Conservation (phyloP, 768 basidiomycete genomes). For the Russula sp. region DNA sequence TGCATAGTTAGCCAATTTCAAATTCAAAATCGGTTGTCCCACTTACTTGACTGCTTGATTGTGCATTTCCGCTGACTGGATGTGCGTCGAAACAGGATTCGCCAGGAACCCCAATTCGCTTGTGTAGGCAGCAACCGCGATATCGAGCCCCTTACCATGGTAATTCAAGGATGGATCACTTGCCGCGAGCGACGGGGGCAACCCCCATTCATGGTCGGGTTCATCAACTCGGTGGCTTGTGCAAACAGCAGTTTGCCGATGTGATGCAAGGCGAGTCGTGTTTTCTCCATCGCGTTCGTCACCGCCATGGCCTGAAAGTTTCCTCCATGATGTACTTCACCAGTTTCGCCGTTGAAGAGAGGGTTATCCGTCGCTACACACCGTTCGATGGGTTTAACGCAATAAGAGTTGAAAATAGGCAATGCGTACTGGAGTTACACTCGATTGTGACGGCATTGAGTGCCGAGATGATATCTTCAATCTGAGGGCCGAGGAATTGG, state of each 20-base stretch:
- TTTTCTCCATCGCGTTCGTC: conserved; percentile 86
- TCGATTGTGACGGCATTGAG: conserved; percentile 64
- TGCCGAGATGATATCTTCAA: conserved; percentile 73
- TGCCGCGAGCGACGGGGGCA: conserved; percentile 76
- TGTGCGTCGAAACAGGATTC: conserved; percentile 81
- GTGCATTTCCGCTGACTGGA: conserved; percentile 89
- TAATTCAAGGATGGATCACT: conserved; percentile 80
- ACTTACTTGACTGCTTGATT: conserved; percentile 88
- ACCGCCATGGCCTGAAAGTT: conserved; percentile 90
- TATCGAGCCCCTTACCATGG: conserved; percentile 81
- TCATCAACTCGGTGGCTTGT: conserved; percentile 66
- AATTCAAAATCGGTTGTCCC: not conserved
- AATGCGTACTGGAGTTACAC: conserved; percentile 71
- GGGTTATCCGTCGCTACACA: conserved; percentile 80
- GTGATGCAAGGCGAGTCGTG: conserved; percentile 57
- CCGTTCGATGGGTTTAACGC: not conserved
- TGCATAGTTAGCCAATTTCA: conserved; percentile 19
- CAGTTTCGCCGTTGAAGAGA: conserved; percentile 65
- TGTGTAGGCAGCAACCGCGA: conserved; percentile 77
- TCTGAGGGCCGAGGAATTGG: conserved; percentile 83
- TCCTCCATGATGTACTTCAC: conserved; percentile 75
- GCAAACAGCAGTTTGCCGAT: conserved; percentile 52
- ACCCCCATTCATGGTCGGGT: conserved; percentile 79
- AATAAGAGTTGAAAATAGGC: not conserved
- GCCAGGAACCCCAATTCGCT: conserved; percentile 85